Conservation (phyloP, 495 filamentous ascomycete genomes). For the Hypoxylon subgilvum region DNA sequence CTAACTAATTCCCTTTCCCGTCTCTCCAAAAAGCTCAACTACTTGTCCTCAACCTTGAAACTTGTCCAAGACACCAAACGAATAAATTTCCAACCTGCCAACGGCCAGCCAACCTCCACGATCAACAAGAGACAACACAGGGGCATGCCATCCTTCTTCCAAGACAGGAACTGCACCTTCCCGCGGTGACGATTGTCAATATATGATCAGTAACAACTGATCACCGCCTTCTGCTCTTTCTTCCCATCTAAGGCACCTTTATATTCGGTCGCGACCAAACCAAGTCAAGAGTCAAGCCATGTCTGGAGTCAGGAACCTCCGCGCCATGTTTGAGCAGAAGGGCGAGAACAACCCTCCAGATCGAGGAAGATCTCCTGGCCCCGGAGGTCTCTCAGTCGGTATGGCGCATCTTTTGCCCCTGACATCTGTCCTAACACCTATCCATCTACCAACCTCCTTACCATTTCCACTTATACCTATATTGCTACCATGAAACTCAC, state of each 20-base stretch:
- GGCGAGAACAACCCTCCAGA: conserved; percentile 68
- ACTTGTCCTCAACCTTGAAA: conserved; percentile 6
- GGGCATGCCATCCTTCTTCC: conserved; percentile 32
- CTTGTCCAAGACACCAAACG: conserved; percentile 2
- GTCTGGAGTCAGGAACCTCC: conserved; percentile 68
- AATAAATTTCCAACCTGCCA: background rate
- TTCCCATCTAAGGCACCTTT: background rate
- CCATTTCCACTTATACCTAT: background rate
- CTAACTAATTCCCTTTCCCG: conserved; percentile 3
- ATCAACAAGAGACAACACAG: background rate
- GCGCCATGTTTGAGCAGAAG: conserved; percentile 87
- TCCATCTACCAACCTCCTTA: background rate
- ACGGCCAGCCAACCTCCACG: background rate
- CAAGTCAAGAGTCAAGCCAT: conserved; percentile 44
- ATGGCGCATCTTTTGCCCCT: conserved; percentile 15
- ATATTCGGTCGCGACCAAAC: conserved; percentile 21
- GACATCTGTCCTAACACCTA: background rate
- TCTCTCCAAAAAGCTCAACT: background rate
- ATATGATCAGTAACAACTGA: conserved; percentile 34
- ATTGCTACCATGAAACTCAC: conserved; percentile 3
- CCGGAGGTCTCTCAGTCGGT: conserved; percentile 38
- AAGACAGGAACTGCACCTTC: conserved; percentile 29
- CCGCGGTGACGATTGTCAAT: conserved; percentile 37
- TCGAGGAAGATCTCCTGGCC: conserved; percentile 73
- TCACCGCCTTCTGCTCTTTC: conserved; percentile 19